These are phyloP conservation scores for Suillus bovinus DNA, from an alignment of 768 basidiomycete species.

Conservation along the genomic window DNA sequence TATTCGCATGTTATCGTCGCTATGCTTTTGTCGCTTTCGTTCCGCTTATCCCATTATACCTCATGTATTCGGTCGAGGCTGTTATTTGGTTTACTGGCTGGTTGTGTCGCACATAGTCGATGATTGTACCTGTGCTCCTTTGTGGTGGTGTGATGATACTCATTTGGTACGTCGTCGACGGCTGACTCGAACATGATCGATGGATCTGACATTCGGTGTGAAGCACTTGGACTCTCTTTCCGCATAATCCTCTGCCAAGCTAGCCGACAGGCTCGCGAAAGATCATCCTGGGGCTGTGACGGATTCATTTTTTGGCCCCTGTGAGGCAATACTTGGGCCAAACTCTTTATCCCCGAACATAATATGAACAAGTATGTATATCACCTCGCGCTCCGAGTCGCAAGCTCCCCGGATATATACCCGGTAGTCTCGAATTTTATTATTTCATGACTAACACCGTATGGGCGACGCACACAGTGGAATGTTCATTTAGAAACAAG, in stretches of 20 bases:
- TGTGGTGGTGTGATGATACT: not conserved
- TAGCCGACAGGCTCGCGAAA: not conserved
- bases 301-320: not conserved
- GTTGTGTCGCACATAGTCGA: conserved; percentile 30
- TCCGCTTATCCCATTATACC: conserved; percentile 26
- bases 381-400: not conserved
- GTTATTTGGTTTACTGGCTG: conserved; percentile 20
- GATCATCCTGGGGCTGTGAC: not conserved
- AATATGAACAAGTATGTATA: not conserved
- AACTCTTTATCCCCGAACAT: not conserved
- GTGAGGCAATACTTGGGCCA: not conserved
- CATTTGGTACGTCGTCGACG: not conserved
- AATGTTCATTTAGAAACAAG: not conserved
- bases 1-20: conserved; percentile 24
- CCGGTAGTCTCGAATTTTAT: not conserved
- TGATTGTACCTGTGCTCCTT: not conserved
- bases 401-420: not conserved
- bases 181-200: not conserved
- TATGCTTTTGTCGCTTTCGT: conserved; percentile 14
- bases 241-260: not conserved
- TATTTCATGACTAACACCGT: not conserved
- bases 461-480: not conserved
- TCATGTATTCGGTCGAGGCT: conserved; percentile 29
- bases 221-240: not conserved
- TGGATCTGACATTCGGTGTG: not conserved